phyloP scores from a whole-genome alignment of 352 stramenopile species.

The Stramenopiles sp. region DNA sequence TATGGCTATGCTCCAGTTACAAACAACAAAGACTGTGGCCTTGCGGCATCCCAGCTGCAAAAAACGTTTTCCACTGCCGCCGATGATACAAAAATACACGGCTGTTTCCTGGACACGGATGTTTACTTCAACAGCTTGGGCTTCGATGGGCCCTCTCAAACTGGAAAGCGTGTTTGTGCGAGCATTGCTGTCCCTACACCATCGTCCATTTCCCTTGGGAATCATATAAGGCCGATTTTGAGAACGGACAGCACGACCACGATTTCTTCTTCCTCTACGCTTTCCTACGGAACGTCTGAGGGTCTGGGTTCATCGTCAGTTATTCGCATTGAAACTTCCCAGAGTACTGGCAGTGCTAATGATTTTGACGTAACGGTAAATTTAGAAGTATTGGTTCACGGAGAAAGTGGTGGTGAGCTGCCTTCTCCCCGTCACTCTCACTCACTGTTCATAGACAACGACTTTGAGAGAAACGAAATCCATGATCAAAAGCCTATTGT shows the following conservation, averaged over 20 bases:
- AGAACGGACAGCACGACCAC: no score
- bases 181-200: background rate
- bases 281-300: background rate
- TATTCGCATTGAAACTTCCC: background rate
- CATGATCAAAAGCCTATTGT: background rate
- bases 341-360: background rate
- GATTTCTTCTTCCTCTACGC: no score
- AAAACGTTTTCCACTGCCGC: background rate
- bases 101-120: background rate
- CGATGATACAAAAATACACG: background rate
- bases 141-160: background rate
- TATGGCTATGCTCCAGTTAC: background rate
- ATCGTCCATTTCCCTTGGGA: background rate
- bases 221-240: no score
- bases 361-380: background rate
- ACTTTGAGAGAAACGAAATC: background rate
- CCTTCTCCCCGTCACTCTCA: background rate
- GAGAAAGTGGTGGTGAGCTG: background rate
- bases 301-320: background rate
- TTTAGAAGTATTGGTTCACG: background rate
- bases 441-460: background rate
- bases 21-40: background rate
- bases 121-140: background rate
- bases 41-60: background rate
- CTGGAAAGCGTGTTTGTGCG: background rate